Conservation (phyloP, 148 eudicot genomes). For the Dianthus caryophyllus region DNA sequence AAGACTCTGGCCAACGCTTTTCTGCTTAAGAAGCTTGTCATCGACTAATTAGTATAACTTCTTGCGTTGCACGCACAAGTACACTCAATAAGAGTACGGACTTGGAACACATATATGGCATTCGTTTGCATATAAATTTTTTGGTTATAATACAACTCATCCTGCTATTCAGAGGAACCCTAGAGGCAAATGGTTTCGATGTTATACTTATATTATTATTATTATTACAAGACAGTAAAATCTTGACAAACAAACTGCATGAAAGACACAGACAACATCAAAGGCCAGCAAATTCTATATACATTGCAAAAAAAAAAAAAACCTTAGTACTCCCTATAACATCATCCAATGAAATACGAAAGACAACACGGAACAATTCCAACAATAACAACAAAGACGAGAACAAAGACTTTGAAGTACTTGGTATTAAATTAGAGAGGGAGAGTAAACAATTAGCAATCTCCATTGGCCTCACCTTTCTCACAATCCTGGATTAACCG, state of each 20-base stretch:
- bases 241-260: no score
- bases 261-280: not conserved
- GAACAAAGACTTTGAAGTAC: not conserved
- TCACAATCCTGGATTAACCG: not conserved
- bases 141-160: not conserved
- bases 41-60: not conserved
- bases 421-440: not conserved
- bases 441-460: not conserved
- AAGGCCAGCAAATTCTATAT: not conserved
- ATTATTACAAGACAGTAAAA: not conserved
- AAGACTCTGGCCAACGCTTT: not conserved
- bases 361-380: not conserved
- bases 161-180: not conserved
- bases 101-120: not conserved
- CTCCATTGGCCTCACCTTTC: slow-evolving; percentile 8
- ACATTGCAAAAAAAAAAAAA: not conserved
- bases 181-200: no score
- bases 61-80: not conserved
- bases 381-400: not conserved
- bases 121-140: not conserved
- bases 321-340: no score
- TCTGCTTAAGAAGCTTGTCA: not conserved
- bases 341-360: not conserved
- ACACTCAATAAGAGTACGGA: no score
- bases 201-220: no score